phyloP scores from a whole-genome alignment of 2,329 filamentous ascomycete species.

The Zymoseptoria crescenta region DNA sequence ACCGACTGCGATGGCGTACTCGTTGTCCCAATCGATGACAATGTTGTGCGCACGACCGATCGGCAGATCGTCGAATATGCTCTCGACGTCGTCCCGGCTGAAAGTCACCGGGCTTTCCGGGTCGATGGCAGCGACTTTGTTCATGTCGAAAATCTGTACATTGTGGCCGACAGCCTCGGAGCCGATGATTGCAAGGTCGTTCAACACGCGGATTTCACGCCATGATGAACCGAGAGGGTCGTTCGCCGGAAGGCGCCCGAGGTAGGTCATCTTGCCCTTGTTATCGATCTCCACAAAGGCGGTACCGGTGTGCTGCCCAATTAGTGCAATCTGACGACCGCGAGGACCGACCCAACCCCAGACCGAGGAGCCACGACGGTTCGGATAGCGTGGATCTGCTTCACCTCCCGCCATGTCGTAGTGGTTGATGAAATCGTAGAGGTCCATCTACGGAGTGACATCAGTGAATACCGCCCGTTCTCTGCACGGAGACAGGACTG shows the following conservation, averaged over 20 bases:
- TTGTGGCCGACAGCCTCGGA: slow-evolving; percentile 44
- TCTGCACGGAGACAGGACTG: slow-evolving; percentile 2
- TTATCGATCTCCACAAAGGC: slow-evolving; percentile 47
- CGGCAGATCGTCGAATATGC: slow-evolving; percentile 20
- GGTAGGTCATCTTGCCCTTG: slow-evolving; percentile 45
- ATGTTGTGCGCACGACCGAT: slow-evolving; percentile 41
- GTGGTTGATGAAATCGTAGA: slow-evolving; percentile 35
- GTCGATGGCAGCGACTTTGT: slow-evolving; percentile 44
- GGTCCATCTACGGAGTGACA: slow-evolving; percentile 24
- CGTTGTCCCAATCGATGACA: slow-evolving; percentile 43
- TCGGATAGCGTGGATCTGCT: slow-evolving; percentile 18
- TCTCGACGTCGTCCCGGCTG: slow-evolving; percentile 36
- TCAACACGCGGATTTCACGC: slow-evolving; percentile 45
- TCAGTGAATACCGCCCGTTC: neutral
- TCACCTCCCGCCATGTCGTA: slow-evolving; percentile 30
- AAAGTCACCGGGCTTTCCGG: slow-evolving; percentile 37
- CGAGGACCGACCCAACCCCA: slow-evolving; percentile 49
- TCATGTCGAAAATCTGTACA: slow-evolving; percentile 57
- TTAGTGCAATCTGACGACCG: slow-evolving; percentile 48
- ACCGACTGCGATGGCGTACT: slow-evolving; percentile 39
- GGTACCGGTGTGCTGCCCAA: slow-evolving; percentile 48
- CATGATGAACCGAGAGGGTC: slow-evolving; percentile 33
- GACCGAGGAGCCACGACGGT: slow-evolving; percentile 36
- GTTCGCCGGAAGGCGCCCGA: slow-evolving; percentile 45
- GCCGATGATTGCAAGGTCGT: slow-evolving; percentile 38